These are phyloP conservation scores for Mucor saturninus DNA, from an alignment of 371 early-diverging fungal species.

Conservation along the genomic window DNA sequence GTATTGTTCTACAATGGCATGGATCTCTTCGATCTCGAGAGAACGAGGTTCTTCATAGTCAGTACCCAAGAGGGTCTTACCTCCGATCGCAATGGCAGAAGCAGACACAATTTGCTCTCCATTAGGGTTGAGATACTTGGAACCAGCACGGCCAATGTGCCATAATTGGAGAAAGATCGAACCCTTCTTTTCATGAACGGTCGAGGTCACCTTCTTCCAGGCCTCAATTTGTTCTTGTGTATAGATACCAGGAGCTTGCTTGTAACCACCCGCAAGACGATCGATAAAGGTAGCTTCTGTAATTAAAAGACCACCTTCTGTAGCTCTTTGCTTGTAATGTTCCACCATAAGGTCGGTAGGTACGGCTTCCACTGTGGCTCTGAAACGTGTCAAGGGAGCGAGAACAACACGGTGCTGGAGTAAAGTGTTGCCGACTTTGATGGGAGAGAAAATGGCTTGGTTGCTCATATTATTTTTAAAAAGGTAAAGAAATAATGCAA, in stretches of 20 bases:
- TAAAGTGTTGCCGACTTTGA: constrained; percentile 29
- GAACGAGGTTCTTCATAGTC: constrained; percentile 19
- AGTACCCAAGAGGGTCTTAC: neutral
- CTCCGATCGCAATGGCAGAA: neutral
- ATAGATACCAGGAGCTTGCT: constrained; percentile 48
- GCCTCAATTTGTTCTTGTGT: constrained; percentile 45
- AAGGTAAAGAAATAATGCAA: no score
- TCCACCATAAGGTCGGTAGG: constrained; percentile 49
- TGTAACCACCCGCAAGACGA: constrained; percentile 36
- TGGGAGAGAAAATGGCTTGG: constrained; percentile 18
- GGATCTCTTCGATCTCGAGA: constrained; percentile 43
- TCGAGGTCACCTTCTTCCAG: constrained; percentile 44
- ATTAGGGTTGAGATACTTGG: neutral
- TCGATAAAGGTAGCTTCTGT: constrained; percentile 57
- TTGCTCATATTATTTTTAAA: no score
- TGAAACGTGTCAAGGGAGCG: neutral
- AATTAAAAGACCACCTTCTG: constrained; percentile 58
- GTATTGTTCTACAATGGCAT: constrained; percentile 58
- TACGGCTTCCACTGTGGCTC: constrained; percentile 13
- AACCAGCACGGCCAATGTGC: constrained; percentile 36
- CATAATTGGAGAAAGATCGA: constrained; percentile 58
- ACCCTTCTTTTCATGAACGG: constrained; percentile 38
- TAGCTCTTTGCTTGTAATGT: constrained; percentile 65
- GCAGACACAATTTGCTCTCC: constrained; percentile 18
- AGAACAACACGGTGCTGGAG: neutral